phyloP scores from a whole-genome alignment of 1,284 basidiomycete genomes.

The Hypsizygus ulmarius region DNA sequence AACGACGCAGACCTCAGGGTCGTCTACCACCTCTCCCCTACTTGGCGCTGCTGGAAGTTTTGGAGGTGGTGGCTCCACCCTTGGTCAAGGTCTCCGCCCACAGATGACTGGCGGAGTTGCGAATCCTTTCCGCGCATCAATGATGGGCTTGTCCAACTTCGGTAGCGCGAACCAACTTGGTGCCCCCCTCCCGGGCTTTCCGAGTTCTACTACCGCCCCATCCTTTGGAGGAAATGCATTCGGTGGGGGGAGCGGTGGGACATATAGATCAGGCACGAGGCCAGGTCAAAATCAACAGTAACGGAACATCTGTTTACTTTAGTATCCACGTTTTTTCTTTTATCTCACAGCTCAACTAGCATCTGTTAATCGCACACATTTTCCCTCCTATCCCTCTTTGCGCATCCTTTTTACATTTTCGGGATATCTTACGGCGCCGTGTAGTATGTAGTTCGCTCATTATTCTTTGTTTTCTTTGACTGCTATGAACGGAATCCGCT shows the following conservation, averaged over 20 bases:
- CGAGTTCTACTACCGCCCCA: constrained; percentile 6
- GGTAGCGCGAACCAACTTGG: constrained; percentile 9
- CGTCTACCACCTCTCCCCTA: constrained; percentile 18
- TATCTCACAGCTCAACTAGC: constrained; percentile 8
- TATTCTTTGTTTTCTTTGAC: constrained; percentile 5
- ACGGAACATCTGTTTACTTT: constrained; percentile 22
- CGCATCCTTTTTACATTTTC: neutral
- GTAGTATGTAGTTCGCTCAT: constrained; percentile 6
- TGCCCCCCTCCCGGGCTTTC: constrained; percentile 15
- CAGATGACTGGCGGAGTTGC: constrained; percentile 71
- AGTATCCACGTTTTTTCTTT: constrained; percentile 10
- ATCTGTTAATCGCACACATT: constrained; percentile 13
- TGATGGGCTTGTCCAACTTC: constrained; percentile 33
- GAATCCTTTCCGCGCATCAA: constrained; percentile 76
- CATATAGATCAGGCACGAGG: constrained; percentile 17
- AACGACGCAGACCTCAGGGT: constrained; percentile 8
- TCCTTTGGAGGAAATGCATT: constrained; percentile 17
- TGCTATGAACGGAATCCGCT: constrained; percentile 8
- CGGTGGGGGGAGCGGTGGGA: constrained; percentile 7
- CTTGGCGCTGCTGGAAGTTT: constrained; percentile 20
- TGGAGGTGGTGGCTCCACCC: constrained; percentile 33
- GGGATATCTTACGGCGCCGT: constrained; percentile 11
- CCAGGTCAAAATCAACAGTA: constrained; percentile 20
- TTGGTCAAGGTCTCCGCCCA: constrained; percentile 66
- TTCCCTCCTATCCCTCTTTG: constrained; percentile 5